A percentile compares a stretch with the other conserved stretches of the same genome.
phyloP scores from a whole-genome alignment of 805 yeast genomes.

The Nakazawaea wyomingensis region DNA sequence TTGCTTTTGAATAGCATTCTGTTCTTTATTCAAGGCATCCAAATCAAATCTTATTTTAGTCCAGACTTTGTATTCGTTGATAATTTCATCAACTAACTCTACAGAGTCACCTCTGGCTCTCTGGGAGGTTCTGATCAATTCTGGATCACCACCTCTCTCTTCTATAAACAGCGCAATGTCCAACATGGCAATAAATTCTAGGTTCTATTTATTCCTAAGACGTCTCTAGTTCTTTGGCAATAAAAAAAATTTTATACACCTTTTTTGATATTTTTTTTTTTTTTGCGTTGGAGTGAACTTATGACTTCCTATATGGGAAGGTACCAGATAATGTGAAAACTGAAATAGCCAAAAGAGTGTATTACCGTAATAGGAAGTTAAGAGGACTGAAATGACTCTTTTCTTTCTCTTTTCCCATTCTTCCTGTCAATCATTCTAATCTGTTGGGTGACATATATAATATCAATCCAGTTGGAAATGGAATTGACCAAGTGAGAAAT shows the following conservation, averaged over 20 bases:
- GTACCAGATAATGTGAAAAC: background rate
- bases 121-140: conserved; percentile 80
- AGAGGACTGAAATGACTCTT: background rate
- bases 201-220: background rate
- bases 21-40: conserved; percentile 83
- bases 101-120: conserved; percentile 92
- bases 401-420: background rate
- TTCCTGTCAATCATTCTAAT: no score
- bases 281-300: no score
- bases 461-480: no score
- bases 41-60: conserved; percentile 82
- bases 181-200: conserved; percentile 50
- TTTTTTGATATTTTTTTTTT: no score
- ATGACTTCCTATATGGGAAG: background rate
- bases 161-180: conserved; percentile 89
- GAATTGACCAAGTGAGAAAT: no score
- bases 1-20: conserved; percentile 86
- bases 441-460: no score
- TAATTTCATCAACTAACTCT: conserved; percentile 93
- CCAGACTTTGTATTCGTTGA: conserved; percentile 89
- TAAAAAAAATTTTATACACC: no score
- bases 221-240: background rate
- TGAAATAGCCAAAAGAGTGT: background rate
- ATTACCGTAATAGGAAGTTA: background rate
- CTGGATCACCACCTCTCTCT: conserved; percentile 97